Base-by-base conservation (phyloP, 257 asterid genomes). In the Forsythia viridissima region DNA sequence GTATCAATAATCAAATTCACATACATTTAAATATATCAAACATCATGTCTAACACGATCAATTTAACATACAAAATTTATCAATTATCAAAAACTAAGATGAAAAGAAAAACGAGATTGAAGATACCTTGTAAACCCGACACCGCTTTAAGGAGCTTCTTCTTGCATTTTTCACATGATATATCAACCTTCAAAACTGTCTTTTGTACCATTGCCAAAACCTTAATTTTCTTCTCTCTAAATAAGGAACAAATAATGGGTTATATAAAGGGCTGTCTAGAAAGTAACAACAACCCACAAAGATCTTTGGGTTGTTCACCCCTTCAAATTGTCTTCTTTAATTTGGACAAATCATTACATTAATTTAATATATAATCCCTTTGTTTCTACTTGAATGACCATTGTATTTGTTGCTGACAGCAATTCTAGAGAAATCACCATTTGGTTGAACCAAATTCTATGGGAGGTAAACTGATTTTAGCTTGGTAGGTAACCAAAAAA, bases 111-210 rank as follows among this genome's bases (percentile, higher is more conserved):
- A 18, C 18, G 13, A 12, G 55, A 3, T 12, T 12, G 55, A 15
- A 72, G 51, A 30, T 81, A 89, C 91, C 91, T 89, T 57, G 79
- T 10, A 89, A 67, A 0, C 91, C 88, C 1, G 89, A 83, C 3
- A 89, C 89, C 11, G 90, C 90, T 83, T 87, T 85, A 2, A 46
- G 86, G 81, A 87, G 70, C 76, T 84, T 89, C 73, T 72, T 85
- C 86, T 87, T 89, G 80, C 92, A 88, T 79, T 88, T 86, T 5
- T 88, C 73, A 81, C 89, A 85, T 65, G 89, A 82, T 74, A 85
- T 71, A 75, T 87, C 84, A 12, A 87, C 89, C 82, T 82, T 89
- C 79, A 89, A 77, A n/a, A 87, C 89, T 24, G 91, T 89, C 73
- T 85, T 89, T 73, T 86, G 85, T n/a, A 83, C 87, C 92, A 89